Conservation (phyloP, 2,329 filamentous ascomycete species). For the Phyllachora maydis region DNA sequence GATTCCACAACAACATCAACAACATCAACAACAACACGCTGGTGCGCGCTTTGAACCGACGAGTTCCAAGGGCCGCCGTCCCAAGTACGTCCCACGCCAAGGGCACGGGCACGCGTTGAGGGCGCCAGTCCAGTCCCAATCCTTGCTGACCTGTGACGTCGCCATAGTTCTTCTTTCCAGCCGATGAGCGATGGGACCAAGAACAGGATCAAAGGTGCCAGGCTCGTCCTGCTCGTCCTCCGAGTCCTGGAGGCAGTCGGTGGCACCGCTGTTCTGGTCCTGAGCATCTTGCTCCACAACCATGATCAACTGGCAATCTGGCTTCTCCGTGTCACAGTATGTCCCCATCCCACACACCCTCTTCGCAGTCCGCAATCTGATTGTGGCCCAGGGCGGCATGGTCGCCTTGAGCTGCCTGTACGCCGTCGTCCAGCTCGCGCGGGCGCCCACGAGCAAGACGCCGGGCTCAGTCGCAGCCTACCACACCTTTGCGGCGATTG, state of each 20-base stretch:
- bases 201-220: constrained; percentile 44
- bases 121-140: no score
- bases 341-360: constrained; percentile 10
- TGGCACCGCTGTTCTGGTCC: constrained; percentile 49
- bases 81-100: no score
- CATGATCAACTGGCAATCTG: constrained; percentile 45
- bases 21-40: no score
- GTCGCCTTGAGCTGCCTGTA: constrained; percentile 55
- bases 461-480: constrained; percentile 74
- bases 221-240: constrained; percentile 48
- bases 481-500: constrained; percentile 60
- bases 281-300: constrained; percentile 57
- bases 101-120: no score
- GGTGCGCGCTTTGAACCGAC: no score
- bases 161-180: constrained; percentile 18
- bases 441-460: constrained; percentile 48
- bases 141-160: no score
- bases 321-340: constrained; percentile 58
- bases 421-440: constrained; percentile 59
- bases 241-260: constrained; percentile 46
- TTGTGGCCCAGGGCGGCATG: constrained; percentile 42
- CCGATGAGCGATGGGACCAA: constrained; percentile 54
- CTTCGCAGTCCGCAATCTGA: background rate
- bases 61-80: no score
- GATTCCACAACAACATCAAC: no score